phyloP scores from a whole-genome alignment of 2,329 filamentous ascomycete genomes.

The Aphanoascus verrucosus region DNA sequence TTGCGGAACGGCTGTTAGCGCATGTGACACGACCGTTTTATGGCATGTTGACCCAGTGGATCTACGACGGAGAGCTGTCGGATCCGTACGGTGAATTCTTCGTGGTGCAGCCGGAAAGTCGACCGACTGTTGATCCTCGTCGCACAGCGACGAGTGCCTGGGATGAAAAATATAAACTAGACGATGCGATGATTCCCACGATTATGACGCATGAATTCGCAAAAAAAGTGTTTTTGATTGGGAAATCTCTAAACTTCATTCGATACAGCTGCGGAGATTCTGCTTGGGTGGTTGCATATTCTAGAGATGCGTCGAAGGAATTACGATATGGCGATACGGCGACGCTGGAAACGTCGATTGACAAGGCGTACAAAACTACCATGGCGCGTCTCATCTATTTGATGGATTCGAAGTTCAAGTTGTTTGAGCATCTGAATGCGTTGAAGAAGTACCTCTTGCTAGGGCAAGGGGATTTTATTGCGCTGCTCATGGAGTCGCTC shows the following conservation, averaged over 20 bases:
- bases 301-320: slow-evolving; percentile 83
- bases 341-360: slow-evolving; percentile 82
- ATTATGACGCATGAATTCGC: slow-evolving; percentile 92
- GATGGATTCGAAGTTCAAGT: slow-evolving; percentile 89
- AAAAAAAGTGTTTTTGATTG: slow-evolving; percentile 92
- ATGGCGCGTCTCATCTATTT: slow-evolving; percentile 90
- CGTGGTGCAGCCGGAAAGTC: slow-evolving; percentile 64
- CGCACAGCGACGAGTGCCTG: slow-evolving; percentile 72
- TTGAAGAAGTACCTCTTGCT: slow-evolving; percentile 91
- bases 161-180: slow-evolving; percentile 93
- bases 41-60: slow-evolving; percentile 90
- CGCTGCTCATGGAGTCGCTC: slow-evolving; percentile 90
- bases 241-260: slow-evolving; percentile 97
- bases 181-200: slow-evolving; percentile 75
- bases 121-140: slow-evolving; percentile 41
- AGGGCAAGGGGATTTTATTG: slow-evolving; percentile 94
- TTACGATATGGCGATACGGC: slow-evolving; percentile 87
- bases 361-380: slow-evolving; percentile 93
- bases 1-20: slow-evolving; percentile 76
- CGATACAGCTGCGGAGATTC: slow-evolving; percentile 89
- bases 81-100: slow-evolving; percentile 96
- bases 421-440: slow-evolving; percentile 84
- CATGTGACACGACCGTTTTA: slow-evolving; percentile 93
- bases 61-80: slow-evolving; percentile 95
- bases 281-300: slow-evolving; percentile 91